Evolutionary conservation across 2,329 filamentous ascomycete genomes (phyloP), one percentile per base, ranked within the genome.

Genomic region (Aspergillus proliferans): DNA sequence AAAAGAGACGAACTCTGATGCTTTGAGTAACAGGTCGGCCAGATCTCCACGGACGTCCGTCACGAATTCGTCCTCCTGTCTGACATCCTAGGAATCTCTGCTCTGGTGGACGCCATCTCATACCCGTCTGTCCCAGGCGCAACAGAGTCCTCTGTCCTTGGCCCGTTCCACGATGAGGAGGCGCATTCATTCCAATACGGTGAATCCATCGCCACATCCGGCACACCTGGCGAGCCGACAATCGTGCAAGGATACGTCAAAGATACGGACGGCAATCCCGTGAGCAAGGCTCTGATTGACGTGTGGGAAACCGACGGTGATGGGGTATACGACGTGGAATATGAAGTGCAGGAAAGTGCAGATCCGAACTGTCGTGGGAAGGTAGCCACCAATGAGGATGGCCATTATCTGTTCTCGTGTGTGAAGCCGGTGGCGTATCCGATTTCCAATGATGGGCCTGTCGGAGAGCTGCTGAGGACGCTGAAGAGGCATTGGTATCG

Each of bases 1-100:
- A 34, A 22, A 22, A 4, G 22, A 22, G 22, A 22, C 6, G 5
- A 22, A 22, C 22, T 6, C 22, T 34, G 10, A 34, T 10, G 4
- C 30, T 12, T 34, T n/a, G 6, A 6, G 6, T 10, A 34, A 36
- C 34, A 55, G 42, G 49, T 51, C 22, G 53, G 53, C 0, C 53
- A 55, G 42, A 51, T 55, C n/a, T 50, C 47, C 10, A 50, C 48
- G 10, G 51, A 55, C n/a, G 43, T 55, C 6, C 51, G 51, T 1
- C 46, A 51, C 26, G 48, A 55, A 38, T 48, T 55, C 10, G 47
- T 53, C 21, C 47, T 55, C 9, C 18, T 40, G 9, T 40, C 15
- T 19, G 38, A 40, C 18, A 40, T 40, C 1, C 15, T 40, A 5
- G 38, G 38, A 3, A 19, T 40, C 38, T 40, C 38, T 1, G 38